Evolutionary conservation across 441 rosid species (phyloP).

Genomic region (Pelargonium fulgidum): DNA sequence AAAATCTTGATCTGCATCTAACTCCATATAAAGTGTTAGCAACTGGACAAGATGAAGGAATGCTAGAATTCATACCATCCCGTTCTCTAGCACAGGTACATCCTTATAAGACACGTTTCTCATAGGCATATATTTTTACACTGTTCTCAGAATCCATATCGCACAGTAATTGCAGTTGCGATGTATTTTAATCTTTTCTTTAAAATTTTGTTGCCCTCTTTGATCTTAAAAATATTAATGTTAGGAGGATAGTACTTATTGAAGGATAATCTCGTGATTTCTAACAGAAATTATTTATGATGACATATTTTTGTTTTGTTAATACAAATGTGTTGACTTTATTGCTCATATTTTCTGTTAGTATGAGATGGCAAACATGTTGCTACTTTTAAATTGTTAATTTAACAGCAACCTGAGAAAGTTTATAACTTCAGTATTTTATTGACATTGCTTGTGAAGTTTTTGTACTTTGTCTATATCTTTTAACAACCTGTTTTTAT

Average conservation of each 20-base stretch:
- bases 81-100: conserved; percentile 86
- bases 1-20: conserved; percentile 83
- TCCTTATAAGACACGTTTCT: conserved; percentile 15
- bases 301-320: not conserved
- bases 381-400: not conserved
- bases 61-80: conserved; percentile 96
- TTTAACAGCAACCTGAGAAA: not conserved
- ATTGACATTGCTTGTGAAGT: not conserved
- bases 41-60: conserved; percentile 97
- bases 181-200: not conserved
- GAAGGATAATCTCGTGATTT: not conserved
- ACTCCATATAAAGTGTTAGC: conserved; percentile 97
- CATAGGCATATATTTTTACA: not conserved
- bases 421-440: not conserved
- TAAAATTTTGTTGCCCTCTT: too few relatives aligned
- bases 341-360: not conserved
- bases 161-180: not conserved
- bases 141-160: not conserved
- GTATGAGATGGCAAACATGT: not conserved
- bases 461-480: not conserved
- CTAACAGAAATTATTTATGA: not conserved
- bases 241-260: not conserved
- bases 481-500: not conserved
- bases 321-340: not conserved
- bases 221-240: not conserved